These are phyloP conservation scores for Wickerhamiella parazyma DNA, from an alignment of 805 yeast species.

Conservation along the genomic window DNA sequence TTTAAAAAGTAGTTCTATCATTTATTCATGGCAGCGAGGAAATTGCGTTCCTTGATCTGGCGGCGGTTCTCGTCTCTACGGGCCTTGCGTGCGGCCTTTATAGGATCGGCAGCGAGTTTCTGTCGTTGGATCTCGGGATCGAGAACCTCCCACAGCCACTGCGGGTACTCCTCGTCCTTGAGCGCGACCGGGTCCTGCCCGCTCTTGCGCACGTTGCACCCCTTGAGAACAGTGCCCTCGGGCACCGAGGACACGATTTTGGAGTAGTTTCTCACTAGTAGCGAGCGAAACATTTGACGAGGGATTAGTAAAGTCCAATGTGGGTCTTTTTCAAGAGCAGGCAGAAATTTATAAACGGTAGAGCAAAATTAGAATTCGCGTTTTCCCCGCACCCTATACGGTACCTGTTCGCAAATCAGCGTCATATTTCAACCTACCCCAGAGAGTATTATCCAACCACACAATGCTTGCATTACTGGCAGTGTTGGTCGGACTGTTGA, in stretches of 20 bases:
- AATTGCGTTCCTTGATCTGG: conserved; percentile 65
- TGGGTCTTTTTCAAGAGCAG: background rate
- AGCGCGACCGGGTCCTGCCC: conserved; percentile 84
- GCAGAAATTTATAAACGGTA: background rate
- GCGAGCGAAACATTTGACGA: background rate
- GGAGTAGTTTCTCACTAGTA: background rate
- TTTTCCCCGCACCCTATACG: too few relatives aligned
- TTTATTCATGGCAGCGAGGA: conserved; percentile 42
- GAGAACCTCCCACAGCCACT: conserved; percentile 81
- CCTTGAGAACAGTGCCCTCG: conserved; percentile 49
- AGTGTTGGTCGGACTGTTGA: conserved; percentile 36
- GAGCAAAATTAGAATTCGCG: too few relatives aligned
- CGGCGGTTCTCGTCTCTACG: conserved; percentile 55
- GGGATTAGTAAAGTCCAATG: background rate
- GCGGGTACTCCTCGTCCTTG: conserved; percentile 82
- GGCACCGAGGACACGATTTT: conserved; percentile 31
- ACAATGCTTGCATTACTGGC: conserved; percentile 6
- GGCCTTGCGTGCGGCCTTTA: conserved; percentile 54
- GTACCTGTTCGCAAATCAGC: too few relatives aligned
- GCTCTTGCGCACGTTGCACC: conserved; percentile 53
- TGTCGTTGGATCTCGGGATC: conserved; percentile 51
- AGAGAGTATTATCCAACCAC: too few relatives aligned
- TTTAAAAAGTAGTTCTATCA: background rate
- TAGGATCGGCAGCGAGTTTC: conserved; percentile 44
- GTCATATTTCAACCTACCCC: too few relatives aligned